These are phyloP conservation scores for Lycium ferocissimum DNA, from an alignment of 257 asterid species.

Conservation along the genomic window DNA sequence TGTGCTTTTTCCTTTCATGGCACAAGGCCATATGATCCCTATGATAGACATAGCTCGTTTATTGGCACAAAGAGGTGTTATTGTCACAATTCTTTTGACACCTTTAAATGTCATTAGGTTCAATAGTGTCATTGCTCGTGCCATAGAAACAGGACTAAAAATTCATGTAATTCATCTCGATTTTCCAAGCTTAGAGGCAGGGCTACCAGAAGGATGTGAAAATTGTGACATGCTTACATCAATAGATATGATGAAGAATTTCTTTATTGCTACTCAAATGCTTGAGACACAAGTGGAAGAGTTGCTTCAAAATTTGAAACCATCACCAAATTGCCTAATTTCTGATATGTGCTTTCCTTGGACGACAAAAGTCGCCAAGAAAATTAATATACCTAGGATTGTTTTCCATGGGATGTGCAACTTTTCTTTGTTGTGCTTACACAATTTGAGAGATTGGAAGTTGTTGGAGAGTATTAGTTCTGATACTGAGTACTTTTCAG, in stretches of 20 bases:
- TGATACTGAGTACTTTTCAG: not conserved
- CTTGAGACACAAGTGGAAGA: not conserved
- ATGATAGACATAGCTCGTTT: constrained; percentile 16
- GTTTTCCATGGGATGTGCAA: not conserved
- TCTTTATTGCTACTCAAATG: constrained; percentile 2
- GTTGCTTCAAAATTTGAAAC: not conserved
- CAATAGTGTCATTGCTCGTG: not conserved
- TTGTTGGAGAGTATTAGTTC: not conserved
- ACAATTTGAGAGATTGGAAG: not conserved
- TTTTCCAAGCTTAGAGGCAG: not conserved
- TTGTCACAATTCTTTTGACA: constrained; percentile 10
- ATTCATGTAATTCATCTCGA: not conserved
- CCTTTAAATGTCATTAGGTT: not conserved
- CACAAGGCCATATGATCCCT: not conserved
- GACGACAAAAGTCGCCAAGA: constrained; percentile 4
- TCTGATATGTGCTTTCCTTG: not conserved
- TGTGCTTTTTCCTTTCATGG: not conserved
- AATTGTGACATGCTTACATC: not conserved
- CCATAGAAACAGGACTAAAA: not conserved
- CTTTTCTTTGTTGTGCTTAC: not conserved
- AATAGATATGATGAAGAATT: not conserved
- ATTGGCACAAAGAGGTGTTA: not conserved
- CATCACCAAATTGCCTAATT: constrained; percentile 1
- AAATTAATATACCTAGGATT: not conserved
- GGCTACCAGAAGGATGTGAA: not conserved